Evolutionary conservation across 108 stramenopile genomes (phyloP), one percentile per base, ranked within the genome.

Genomic region (Stephanodiscus triporus): DNA sequence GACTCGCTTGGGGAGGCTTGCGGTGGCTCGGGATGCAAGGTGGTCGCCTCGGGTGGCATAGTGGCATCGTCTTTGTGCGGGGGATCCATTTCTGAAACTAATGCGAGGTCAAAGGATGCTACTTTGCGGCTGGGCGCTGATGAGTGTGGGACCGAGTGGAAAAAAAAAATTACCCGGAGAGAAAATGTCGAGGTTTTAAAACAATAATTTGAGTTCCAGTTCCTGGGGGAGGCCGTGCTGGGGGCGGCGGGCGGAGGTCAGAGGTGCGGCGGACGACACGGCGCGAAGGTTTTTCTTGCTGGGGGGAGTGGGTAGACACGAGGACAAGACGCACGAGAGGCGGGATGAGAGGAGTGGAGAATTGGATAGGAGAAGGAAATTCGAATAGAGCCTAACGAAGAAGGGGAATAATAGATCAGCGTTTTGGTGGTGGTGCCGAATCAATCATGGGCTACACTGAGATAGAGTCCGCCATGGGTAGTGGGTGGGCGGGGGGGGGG

Each of bases 1-100:
- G 60, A 61, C 3, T 4, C 36, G 60, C 60, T 17, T 22, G n/a
- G n/a, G 34, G 60, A 61, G 19, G 60, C 60, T 36, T 61, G 60
- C 16, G 60, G 60, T 61, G 60, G 60, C 14, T 61, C 60, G 20
- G 60, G 30, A 36, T 61, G 60, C 60, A 40, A 61, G 37, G 60
- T 17, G 27, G 58, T 16, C 58, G 19, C 16, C 16, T 29, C 19
- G 36, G 60, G 60, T 23, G 60, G 60, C 22, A 30, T 14, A 4
- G 60, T 19, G 30, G 36, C n/a, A 42, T 61, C 56, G 56, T 17
- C 60, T 61, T 42, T 20, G 20, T 23, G n/a, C 9, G 36, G 60
- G 60, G 60, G 22, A 4, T 61, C 37, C 60, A 61, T 61, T 19
- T 61, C 19, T 19, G 30, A 61, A 61, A 20, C 30, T 23, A 57